Evolutionary conservation across 352 stramenopile species (phyloP).

Genomic region (Albugo laibachii): DNA sequence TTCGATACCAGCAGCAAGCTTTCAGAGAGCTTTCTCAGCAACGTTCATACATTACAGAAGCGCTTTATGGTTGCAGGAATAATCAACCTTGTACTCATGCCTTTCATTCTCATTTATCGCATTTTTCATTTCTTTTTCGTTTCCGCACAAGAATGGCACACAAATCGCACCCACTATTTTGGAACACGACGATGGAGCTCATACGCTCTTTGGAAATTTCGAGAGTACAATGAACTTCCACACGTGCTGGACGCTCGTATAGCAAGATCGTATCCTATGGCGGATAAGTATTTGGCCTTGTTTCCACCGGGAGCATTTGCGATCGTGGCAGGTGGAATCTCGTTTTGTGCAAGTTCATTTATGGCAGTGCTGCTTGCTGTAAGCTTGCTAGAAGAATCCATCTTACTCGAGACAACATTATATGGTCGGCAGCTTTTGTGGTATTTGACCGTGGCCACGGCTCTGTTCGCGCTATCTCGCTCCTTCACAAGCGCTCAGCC

Average conservation of each 20-base stretch:
- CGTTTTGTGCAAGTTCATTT: slow-evolving; percentile 92
- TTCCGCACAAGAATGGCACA: slow-evolving; percentile 92
- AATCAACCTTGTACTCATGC: slow-evolving; percentile 88
- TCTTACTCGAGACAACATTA: slow-evolving; percentile 91
- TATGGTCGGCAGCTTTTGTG: slow-evolving; percentile 88
- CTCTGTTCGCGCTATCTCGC: slow-evolving; percentile 16
- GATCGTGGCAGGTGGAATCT: slow-evolving; percentile 81
- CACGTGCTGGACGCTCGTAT: slow-evolving; percentile 91
- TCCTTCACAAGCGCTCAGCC: slow-evolving; percentile 1
- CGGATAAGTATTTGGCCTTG: slow-evolving; percentile 86
- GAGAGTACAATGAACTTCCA: slow-evolving; percentile 98
- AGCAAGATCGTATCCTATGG: slow-evolving; percentile 79
- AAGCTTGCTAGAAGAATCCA: slow-evolving; percentile 87
- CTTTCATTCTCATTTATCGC: slow-evolving; percentile 96
- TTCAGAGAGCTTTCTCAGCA: slow-evolving; percentile 80
- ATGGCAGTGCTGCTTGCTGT: slow-evolving; percentile 87
- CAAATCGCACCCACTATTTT: slow-evolving; percentile 82
- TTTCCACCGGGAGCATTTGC: slow-evolving; percentile 82
- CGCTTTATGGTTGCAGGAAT: slow-evolving; percentile 88
- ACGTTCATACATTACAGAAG: slow-evolving; percentile 82
- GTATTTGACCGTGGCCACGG: slow-evolving; percentile 87
- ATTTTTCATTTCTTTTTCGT: slow-evolving; percentile 93
- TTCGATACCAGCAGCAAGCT: slow-evolving; percentile 74
- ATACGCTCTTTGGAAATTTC: slow-evolving; percentile 81
- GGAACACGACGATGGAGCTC: slow-evolving; percentile 87